Evolutionary conservation across 495 filamentous ascomycete species (phyloP).

Genomic region (Penicillium turbatum): DNA sequence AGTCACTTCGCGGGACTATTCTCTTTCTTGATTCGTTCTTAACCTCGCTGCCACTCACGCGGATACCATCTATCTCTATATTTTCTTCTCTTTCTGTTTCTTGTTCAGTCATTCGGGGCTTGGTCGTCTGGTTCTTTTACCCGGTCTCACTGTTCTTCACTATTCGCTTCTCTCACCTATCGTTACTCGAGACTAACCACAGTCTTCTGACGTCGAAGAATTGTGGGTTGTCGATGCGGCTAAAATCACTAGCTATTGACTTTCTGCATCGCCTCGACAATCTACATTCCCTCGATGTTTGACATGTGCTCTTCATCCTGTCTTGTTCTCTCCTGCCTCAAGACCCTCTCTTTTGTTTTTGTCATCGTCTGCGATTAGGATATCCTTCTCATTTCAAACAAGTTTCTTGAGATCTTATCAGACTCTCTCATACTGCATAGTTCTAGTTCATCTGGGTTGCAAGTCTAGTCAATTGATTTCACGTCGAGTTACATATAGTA

Average conservation of each 20-base stretch:
- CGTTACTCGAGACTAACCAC: neutral
- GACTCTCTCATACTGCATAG: neutral
- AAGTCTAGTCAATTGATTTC: neutral
- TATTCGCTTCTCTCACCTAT: constrained; percentile 4
- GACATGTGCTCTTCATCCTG: constrained; percentile 3
- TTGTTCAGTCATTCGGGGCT: neutral
- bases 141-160: constrained; percentile 4
- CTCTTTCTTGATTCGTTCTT: constrained; percentile 18
- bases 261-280: neutral
- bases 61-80: constrained; percentile 25
- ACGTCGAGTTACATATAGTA: neutral
- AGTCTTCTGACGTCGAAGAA: neutral
- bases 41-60: constrained; percentile 4
- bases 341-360: constrained; percentile 22
- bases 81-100: constrained; percentile 15
- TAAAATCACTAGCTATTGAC: no score
- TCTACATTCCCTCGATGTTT: neutral
- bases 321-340: constrained; percentile 2
- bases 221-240: neutral
- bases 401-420: constrained; percentile 4
- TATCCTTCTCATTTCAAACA: constrained; percentile 29
- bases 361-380: constrained; percentile 20
- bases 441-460: neutral
- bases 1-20: constrained; percentile 15
- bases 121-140: constrained; percentile 12